Conservation (phyloP, 1,284 basidiomycete genomes). For the Leccinum pachyderme region DNA sequence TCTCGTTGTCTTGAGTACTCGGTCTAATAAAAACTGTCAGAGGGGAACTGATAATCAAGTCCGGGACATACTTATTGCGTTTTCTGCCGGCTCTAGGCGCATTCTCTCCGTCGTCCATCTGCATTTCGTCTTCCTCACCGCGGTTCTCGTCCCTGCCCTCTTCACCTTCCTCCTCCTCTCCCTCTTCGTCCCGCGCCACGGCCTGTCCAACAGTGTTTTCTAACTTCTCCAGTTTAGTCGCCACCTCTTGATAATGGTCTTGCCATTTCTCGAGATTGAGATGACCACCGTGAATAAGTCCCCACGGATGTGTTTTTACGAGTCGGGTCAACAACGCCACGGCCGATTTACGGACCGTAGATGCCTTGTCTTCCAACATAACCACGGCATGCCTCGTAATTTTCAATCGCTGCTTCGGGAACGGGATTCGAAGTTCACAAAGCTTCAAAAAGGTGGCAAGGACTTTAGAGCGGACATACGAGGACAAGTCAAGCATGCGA, state of each 20-base stretch:
- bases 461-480: constrained; percentile 90
- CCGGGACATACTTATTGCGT: constrained; percentile 20
- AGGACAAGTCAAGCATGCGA: constrained; percentile 85
- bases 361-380: constrained; percentile 89
- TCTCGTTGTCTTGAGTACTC: constrained; percentile 38
- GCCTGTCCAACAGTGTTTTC: constrained; percentile 56
- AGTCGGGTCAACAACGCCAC: constrained; percentile 78
- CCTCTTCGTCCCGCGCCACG: constrained; percentile 44
- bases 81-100: constrained; percentile 34
- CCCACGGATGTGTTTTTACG: constrained; percentile 89
- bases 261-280: constrained; percentile 78
- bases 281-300: constrained; percentile 80
- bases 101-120: constrained; percentile 28
- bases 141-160: constrained; percentile 37
- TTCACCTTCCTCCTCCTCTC: constrained; percentile 34
- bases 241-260: constrained; percentile 65
- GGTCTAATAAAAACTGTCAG: constrained; percentile 24
- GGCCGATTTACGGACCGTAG: constrained; percentile 84
- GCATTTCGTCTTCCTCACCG: constrained; percentile 35
- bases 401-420: constrained; percentile 81
- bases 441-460: constrained; percentile 74
- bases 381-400: constrained; percentile 77
- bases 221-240: constrained; percentile 59
- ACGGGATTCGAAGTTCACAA: constrained; percentile 71
- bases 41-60: background rate